Evolutionary conservation across 305 asterid genomes (phyloP).

Genomic region (Fraxinus nigra): DNA sequence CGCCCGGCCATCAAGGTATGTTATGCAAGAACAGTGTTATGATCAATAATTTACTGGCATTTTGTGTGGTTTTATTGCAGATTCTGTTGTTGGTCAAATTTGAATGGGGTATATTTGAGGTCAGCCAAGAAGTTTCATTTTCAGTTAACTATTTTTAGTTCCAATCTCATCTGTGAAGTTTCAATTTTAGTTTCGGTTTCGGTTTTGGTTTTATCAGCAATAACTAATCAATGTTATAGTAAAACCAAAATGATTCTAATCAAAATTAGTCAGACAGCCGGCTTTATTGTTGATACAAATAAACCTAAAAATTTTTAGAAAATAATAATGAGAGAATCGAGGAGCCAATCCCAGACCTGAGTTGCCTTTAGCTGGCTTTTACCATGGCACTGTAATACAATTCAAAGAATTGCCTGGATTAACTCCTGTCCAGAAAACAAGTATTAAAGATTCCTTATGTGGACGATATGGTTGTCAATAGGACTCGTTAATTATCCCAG

Average conservation of each 20-base stretch:
- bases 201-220: not conserved
- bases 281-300: not conserved
- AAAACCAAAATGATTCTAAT: not conserved
- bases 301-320: not conserved
- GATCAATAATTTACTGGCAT: not conserved
- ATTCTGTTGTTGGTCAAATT: not conserved
- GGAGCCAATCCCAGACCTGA: not conserved
- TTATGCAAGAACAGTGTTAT: not conserved
- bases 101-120: not conserved
- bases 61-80: not conserved
- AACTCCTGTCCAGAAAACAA: not conserved
- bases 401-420: not conserved
- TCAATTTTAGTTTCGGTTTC: not conserved
- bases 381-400: not conserved
- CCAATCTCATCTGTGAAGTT: not conserved
- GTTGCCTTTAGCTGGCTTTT: not conserved
- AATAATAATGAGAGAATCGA: not conserved
- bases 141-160: not conserved
- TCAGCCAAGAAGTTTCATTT: not conserved
- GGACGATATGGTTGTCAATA: not conserved
- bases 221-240: not conserved
- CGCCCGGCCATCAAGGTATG: constrained; percentile 82
- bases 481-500: not conserved
- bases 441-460: not conserved
- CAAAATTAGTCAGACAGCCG: not conserved